Base-by-base conservation (phyloP, 2,329 filamentous ascomycete species). In the Curvularia verruculosa region DNA sequence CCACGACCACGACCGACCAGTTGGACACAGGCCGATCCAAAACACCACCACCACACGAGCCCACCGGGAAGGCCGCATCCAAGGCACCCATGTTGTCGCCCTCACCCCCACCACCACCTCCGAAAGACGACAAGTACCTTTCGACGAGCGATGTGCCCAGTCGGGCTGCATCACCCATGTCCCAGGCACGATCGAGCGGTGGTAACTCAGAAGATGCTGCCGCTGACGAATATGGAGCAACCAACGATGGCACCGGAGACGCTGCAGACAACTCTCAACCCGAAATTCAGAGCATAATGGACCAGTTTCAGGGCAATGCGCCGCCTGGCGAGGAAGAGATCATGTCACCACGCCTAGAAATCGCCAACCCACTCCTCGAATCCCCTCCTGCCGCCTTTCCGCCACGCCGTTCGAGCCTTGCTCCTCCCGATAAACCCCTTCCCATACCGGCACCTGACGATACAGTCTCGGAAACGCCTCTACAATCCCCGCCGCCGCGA, bases 241-340 rank as follows among this genome's bases (percentile, higher is more conserved):
- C 73, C 19, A 70, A 75, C 12, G 68, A 76, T 40, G 74, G 71
- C 5, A 61, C 59, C 1, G 69, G 70, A 1, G 77, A 79, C 41
- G 63, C 65, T 4, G 73, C 71, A 46, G 85, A 85, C 49, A 87
- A 86, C 49, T 91, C 90, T 1, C 86, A 87, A 57, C 88, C 89
- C 5, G 95, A 99, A 79, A 97, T 99, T 58, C 91, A 97, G 77
- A 96, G 85, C 73, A 98, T 99, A 74, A 98, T 99, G 91, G 91
- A 92, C 61, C 95, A 98, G 77, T 98, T 98, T 68, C 88, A 89
- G 66, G 87, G 86, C 49, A 86, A 86, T 26, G 86, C 87, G 49
- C 90, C 88, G 0, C 89, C 87, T 1, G 88, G 84, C 5, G 87
- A 85, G 59, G 88, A 94, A 49, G 91, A 96, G 75, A 92, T 96